Conservation (phyloP, 2,329 filamentous ascomycete species). For the Hymenoscyphus salicellus region DNA sequence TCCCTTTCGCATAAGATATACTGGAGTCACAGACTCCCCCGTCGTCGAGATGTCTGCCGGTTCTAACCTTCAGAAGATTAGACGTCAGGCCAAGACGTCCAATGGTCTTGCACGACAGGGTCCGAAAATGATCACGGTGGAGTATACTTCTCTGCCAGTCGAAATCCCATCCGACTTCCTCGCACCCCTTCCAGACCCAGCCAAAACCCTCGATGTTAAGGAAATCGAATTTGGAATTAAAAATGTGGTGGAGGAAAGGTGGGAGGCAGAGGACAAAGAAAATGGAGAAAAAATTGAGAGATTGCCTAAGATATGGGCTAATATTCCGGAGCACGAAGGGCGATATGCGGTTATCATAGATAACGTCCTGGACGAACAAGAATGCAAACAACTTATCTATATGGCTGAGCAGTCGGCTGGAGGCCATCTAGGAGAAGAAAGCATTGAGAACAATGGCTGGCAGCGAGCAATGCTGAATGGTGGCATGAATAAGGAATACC, state of each 20-base stretch:
- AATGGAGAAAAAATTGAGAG: no score
- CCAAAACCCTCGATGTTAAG: constrained; percentile 43
- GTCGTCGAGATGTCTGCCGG: constrained; percentile 3
- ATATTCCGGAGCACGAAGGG: constrained; percentile 51
- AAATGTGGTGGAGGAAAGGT: neutral
- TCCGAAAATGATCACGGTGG: constrained; percentile 17
- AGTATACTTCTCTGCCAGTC: constrained; percentile 41
- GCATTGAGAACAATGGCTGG: constrained; percentile 50
- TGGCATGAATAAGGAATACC: constrained; percentile 57
- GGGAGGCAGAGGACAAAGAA: neutral
- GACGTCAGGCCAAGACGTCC: neutral
- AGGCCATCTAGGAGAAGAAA: constrained; percentile 36
- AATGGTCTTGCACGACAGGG: neutral
- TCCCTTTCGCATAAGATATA: neutral
- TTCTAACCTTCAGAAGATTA: constrained; percentile 11
- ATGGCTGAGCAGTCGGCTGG: constrained; percentile 48
- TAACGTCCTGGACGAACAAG: constrained; percentile 54
- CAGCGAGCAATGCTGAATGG: constrained; percentile 65
- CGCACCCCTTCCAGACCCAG: constrained; percentile 41
- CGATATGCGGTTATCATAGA: constrained; percentile 62
- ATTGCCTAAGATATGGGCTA: constrained; percentile 31
- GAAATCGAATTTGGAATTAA: constrained; percentile 51
- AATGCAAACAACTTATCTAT: constrained; percentile 56
- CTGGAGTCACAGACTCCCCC: neutral
- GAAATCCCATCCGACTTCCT: constrained; percentile 48